phyloP scores from a whole-genome alignment of 805 yeast genomes.

The Suhomyces sp. region DNA sequence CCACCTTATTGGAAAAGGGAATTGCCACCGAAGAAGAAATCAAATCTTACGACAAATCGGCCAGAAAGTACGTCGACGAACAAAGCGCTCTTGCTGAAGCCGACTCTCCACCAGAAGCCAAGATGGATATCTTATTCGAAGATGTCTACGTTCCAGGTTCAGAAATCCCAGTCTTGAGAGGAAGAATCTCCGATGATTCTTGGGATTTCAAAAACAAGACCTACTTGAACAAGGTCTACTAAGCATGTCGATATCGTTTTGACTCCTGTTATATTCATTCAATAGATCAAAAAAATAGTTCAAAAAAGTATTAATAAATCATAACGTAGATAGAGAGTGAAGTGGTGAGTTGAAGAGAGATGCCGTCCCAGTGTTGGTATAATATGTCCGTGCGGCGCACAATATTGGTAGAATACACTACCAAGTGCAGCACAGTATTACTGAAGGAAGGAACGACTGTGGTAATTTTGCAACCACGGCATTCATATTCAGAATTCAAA shows the following conservation, averaged over 20 bases:
- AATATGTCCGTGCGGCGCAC: too few relatives aligned
- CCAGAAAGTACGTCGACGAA: slow-evolving; percentile 92
- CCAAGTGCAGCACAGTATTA: too few relatives aligned
- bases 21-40: slow-evolving; percentile 94
- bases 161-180: slow-evolving; percentile 90
- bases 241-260: slow-evolving; percentile 19
- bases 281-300: too few relatives aligned
- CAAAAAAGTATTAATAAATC: not conserved
- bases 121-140: slow-evolving; percentile 90
- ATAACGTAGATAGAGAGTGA: not conserved
- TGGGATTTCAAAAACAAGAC: slow-evolving; percentile 69
- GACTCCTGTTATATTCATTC: too few relatives aligned
- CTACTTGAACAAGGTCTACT: slow-evolving; percentile 47
- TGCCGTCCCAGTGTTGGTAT: too few relatives aligned
- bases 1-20: slow-evolving; percentile 73
- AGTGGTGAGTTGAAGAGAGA: too few relatives aligned
- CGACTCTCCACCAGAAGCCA: slow-evolving; percentile 93
- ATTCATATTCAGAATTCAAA: too few relatives aligned
- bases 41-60: slow-evolving; percentile 92
- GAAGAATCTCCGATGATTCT: slow-evolving; percentile 94
- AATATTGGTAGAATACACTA: too few relatives aligned
- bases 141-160: slow-evolving; percentile 95
- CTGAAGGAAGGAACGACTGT: too few relatives aligned
- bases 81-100: slow-evolving; percentile 93
- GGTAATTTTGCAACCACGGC: too few relatives aligned